Conservation (phyloP, 345 rosid species). For the Cochlearia excelsa region DNA sequence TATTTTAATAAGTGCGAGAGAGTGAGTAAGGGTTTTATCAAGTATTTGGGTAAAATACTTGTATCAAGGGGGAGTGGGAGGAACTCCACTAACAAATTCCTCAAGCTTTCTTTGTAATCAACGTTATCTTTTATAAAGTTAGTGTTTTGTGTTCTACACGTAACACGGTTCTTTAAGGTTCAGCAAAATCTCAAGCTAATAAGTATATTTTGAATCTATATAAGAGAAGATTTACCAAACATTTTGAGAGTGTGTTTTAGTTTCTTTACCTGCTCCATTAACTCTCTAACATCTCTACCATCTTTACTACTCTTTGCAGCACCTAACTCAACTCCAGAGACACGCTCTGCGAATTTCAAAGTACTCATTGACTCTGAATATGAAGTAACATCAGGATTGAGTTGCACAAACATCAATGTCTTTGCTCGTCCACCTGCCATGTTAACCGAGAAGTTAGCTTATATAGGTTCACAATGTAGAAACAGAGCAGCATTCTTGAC, state of each 20-base stretch:
- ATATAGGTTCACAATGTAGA: background rate
- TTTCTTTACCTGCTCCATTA: slow-evolving; percentile 65
- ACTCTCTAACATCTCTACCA: slow-evolving; percentile 70
- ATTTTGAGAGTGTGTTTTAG: slow-evolving; percentile 2
- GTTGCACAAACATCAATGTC: slow-evolving; percentile 25
- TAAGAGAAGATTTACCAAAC: too few relatives aligned
- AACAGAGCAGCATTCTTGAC: slow-evolving; percentile 24
- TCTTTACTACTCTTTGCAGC: slow-evolving; percentile 78
- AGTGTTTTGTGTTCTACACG: too few relatives aligned
- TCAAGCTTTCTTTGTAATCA: too few relatives aligned
- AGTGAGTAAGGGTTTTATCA: too few relatives aligned
- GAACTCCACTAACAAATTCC: too few relatives aligned
- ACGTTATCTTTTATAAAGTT: too few relatives aligned
- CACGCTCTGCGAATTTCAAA: slow-evolving; percentile 88
- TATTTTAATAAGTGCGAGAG: too few relatives aligned
- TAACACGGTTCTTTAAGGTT: too few relatives aligned
- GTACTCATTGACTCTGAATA: slow-evolving; percentile 79
- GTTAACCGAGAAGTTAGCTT: slow-evolving; percentile 15
- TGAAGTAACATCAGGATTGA: slow-evolving; percentile 73
- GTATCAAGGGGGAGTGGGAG: too few relatives aligned
- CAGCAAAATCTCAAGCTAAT: too few relatives aligned
- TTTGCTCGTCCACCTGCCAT: slow-evolving; percentile 75
- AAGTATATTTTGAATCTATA: too few relatives aligned
- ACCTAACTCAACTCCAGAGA: slow-evolving; percentile 78
- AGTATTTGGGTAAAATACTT: too few relatives aligned